Evolutionary conservation across 192 early-diverging fungal genomes (phyloP).

Genomic region (Coemansia sp.): DNA sequence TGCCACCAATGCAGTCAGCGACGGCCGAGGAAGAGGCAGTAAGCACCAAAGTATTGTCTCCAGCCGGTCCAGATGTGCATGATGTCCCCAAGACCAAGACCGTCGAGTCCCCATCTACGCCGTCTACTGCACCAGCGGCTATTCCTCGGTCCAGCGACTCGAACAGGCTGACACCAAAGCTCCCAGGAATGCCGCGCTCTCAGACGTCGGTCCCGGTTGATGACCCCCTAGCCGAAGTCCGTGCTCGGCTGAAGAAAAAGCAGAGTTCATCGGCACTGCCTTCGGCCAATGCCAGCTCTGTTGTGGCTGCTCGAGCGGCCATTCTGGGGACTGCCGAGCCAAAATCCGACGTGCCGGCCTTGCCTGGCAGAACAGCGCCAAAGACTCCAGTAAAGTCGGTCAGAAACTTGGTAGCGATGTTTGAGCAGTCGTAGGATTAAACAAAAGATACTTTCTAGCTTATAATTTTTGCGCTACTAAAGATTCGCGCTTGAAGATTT

Average conservation of each 20-base stretch:
- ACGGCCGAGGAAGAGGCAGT: background rate
- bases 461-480: background rate
- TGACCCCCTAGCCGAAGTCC: conserved; percentile 44
- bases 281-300: conserved; percentile 4
- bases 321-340: conserved; percentile 11
- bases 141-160: conserved; percentile 19
- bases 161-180: conserved; percentile 11
- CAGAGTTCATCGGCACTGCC: conserved; percentile 43
- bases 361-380: background rate
- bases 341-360: conserved; percentile 9
- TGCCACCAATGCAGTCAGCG: background rate
- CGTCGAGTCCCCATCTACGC: conserved; percentile 6
- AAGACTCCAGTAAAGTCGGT: conserved; percentile 45
- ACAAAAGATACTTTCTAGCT: background rate
- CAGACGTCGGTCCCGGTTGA: conserved; percentile 19
- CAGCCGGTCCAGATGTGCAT: background rate
- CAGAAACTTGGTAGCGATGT: conserved; percentile 49
- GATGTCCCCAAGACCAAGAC: conserved; percentile 12
- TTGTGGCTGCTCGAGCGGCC: conserved; percentile 18
- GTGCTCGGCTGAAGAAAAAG: conserved; percentile 52
- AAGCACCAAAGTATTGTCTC: conserved; percentile 1
- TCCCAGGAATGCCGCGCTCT: conserved; percentile 29
- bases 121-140: conserved; percentile 20
- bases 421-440: conserved; percentile 27
- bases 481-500: conserved; percentile 3